Percentiles rank a stretch among this genome's conserved stretches.
Evolutionary conservation across 345 rosid genomes (phyloP).

Genomic region (Streptanthus diversifolius): DNA sequence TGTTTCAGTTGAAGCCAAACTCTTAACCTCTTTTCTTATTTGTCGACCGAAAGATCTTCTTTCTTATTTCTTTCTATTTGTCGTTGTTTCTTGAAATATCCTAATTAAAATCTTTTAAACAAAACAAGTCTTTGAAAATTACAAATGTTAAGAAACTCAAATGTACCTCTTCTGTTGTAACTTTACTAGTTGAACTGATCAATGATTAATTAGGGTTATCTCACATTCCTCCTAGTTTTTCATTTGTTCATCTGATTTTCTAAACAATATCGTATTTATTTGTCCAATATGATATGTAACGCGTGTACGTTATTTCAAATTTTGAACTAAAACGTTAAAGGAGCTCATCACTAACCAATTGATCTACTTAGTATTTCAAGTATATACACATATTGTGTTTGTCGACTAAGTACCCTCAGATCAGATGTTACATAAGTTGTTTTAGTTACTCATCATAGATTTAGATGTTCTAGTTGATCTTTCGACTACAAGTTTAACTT

Average conservation of each 20-base stretch:
- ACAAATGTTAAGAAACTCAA: neutral
- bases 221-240: neutral
- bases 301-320: neutral
- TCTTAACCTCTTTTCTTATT: conserved; percentile 15
- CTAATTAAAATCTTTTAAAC: neutral
- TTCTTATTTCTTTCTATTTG: neutral
- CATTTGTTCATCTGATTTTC: neutral
- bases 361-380: neutral
- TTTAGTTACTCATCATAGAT: neutral
- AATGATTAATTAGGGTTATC: neutral
- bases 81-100: neutral
- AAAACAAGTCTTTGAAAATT: neutral
- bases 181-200: neutral
- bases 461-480: neutral
- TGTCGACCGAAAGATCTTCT: conserved; percentile 11
- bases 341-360: neutral
- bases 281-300: too few species aligned
- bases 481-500: neutral
- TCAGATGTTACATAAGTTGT: neutral
- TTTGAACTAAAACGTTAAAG: neutral
- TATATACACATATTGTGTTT: neutral
- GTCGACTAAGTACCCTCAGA: neutral
- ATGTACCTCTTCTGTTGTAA: neutral
- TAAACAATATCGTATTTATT: too few species aligned
- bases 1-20: conserved; percentile 23